Evolutionary conservation across 78 protist species (phyloP).

Genomic region (Cavenderia fasciculata): DNA sequence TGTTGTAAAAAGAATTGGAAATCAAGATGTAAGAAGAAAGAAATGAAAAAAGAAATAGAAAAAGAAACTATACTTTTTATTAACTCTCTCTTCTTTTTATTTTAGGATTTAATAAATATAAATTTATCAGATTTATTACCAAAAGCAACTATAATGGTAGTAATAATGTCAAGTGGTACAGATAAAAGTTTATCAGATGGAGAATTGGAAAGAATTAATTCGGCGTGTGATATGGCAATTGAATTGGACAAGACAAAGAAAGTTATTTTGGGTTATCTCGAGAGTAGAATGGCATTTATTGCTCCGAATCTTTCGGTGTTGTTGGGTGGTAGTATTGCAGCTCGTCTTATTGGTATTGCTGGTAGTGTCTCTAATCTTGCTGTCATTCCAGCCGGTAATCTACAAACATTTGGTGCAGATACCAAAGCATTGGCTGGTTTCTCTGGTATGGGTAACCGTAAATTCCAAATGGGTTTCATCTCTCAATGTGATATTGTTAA

Average conservation of each 20-base stretch:
- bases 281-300: constrained; percentile 86
- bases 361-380: constrained; percentile 84
- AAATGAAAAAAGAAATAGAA: background rate
- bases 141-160: constrained; percentile 61
- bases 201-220: constrained; percentile 12
- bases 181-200: constrained; percentile 44
- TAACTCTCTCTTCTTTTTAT: background rate
- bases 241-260: constrained; percentile 54
- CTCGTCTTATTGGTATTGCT: constrained; percentile 86
- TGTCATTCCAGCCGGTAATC: constrained; percentile 86
- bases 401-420: constrained; percentile 78
- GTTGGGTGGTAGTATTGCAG: constrained; percentile 88
- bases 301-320: constrained; percentile 89
- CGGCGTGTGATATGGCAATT: constrained; percentile 82
- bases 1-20: constrained; percentile 75
- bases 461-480: constrained; percentile 82
- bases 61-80: background rate
- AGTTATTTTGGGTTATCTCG: constrained; percentile 77
- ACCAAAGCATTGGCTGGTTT: constrained; percentile 79
- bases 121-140: constrained; percentile 68
- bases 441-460: constrained; percentile 25
- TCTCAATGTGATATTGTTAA: constrained; percentile 71
- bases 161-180: constrained; percentile 62
- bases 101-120: constrained; percentile 47
- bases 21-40: constrained; percentile 26